Evolutionary conservation across 1,139 yeast species (phyloP).

Genomic region (Sugiyamaella castrensis): DNA sequence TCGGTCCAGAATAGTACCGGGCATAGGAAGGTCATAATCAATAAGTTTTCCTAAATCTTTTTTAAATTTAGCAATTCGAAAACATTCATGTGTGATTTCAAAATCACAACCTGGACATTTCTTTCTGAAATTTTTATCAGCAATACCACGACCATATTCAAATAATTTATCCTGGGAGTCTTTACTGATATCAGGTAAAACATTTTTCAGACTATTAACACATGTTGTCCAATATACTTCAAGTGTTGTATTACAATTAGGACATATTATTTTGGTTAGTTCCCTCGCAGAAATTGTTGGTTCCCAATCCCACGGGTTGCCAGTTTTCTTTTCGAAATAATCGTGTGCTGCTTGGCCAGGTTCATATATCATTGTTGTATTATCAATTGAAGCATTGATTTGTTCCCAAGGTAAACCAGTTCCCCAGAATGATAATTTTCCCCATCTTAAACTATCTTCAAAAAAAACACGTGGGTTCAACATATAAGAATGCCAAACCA

Average conservation of each 20-base stretch:
- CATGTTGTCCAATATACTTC: slow-evolving; percentile 2
- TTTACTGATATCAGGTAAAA: background rate
- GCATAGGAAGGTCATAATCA: slow-evolving; percentile 15
- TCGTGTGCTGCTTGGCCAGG: too few relatives aligned
- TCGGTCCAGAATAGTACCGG: slow-evolving; percentile 14
- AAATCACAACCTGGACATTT: slow-evolving; percentile 13
- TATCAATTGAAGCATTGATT: too few relatives aligned
- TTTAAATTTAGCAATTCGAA: slow-evolving; percentile 16
- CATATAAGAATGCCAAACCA: slow-evolving; percentile 45
- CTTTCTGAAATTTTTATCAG: slow-evolving; percentile 1
- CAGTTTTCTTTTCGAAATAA: too few relatives aligned
- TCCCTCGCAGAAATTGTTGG: too few relatives aligned
- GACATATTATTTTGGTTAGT: background rate
- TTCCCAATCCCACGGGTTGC: too few relatives aligned
- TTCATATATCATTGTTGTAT: too few relatives aligned
- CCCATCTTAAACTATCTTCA: slow-evolving; percentile 36
- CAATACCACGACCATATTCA: slow-evolving; percentile 4
- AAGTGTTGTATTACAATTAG: background rate
- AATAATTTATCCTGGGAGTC: slow-evolving; percentile 1
- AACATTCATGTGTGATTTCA: slow-evolving; percentile 5
- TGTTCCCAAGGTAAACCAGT: slow-evolving; percentile 36
- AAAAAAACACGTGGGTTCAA: slow-evolving; percentile 37
- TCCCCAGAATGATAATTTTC: slow-evolving; percentile 30
- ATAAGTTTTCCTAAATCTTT: slow-evolving; percentile 6
- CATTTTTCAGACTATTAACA: too few relatives aligned